Base-by-base conservation (phyloP, 2,329 filamentous ascomycete genomes). In the Aspergillus amoenus region DNA sequence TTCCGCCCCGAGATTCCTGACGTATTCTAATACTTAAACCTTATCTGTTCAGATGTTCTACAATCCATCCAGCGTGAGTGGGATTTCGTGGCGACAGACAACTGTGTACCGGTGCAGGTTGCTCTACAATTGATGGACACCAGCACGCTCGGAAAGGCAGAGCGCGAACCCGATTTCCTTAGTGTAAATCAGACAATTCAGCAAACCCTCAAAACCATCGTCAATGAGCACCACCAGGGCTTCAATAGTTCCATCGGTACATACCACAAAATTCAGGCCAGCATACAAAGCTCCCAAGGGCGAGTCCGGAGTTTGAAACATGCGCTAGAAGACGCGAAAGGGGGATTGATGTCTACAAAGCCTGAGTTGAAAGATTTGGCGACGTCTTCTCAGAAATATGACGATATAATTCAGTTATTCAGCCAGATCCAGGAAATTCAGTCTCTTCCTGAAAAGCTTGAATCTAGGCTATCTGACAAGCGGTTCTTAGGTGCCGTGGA, bases 191-290 rank as follows among this genome's bases (percentile, higher is more conserved):
- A 86, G 63, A 91, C 94, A 71, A 84, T 99, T n/a, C 93, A 99
- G 71, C 88, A 89, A 66, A 93, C 93, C 9, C 81, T 99, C 56
- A 97, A 96, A 75, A 87, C 88, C 34, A 96, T 99, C 66, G 94
- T 99, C 24, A 96, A 99, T 73, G 93, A 99, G 77, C 93, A 99
- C 71, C 93, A 99, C 70, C 94, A 99, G 74, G 95, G 94, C 46
- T 99, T 99, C 82, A 99, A 97, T 77, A 96, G 91, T 74, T 97
- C 93, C 50, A 97, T 99, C 62, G 94, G 93, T 73, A 97, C 93
- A 18, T 99, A 97, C 71, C 95, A 99, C 80, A 97, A 96, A 76
- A 99, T 99, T 60, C 94, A 99, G 74, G 86, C 88, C 52, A 96
- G 91, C 75, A 94, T 99, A 63, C 90, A 93, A 67, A 82, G 85